Evolutionary conservation across 768 basidiomycete genomes (phyloP), one percentile per base, ranked within the genome.

Genomic region (Termitomyces sp.): DNA sequence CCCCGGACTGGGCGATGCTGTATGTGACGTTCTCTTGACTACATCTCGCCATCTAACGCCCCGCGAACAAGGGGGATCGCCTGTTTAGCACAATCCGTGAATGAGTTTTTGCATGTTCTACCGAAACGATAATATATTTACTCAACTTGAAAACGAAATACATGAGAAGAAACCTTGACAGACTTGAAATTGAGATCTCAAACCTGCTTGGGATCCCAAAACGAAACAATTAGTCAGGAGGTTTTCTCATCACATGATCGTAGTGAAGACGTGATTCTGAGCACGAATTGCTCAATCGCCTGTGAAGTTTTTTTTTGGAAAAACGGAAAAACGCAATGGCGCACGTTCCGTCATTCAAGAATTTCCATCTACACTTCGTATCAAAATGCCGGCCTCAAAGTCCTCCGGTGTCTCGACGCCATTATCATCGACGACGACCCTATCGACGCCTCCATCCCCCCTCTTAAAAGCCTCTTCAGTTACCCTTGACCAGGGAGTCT

Each of bases 1-100:
- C n/a, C 95, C 95, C 10, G 95, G 95, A 19, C 77, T 96, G 43
- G 95, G 95, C 5, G 95, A 97, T 69, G 84, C 90, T 24, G 92
- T 91, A 64, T 66, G 88, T 77, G 32, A 21, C 50, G 28, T 19
- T 30, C 46, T 60, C 42, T 38, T 37, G 32, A 22, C 32, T 0
- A 21, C n/a, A 3, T 17, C 9, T 21, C 22, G 14, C 14, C 22
- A 11, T 22, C 47, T 60, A 35, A 62, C 43, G n/a, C 15, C 17
- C 41, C 1, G 3, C n/a, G 12, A 35, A 42, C n/a, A 60, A 93
- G 90, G 93, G 93, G 2, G 93, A 95, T 63, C 85, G 93, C 10
- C 68, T 93, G 56, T 93, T 89, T 74, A 87, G 88, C 64, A 92
- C 92, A 0, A 63, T 83, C n/a, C 74, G 72, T 22, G 59, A 66